These are phyloP conservation scores for Dissophora globulifera DNA, from an alignment of 192 early-diverging fungal species.

Conservation along the genomic window DNA sequence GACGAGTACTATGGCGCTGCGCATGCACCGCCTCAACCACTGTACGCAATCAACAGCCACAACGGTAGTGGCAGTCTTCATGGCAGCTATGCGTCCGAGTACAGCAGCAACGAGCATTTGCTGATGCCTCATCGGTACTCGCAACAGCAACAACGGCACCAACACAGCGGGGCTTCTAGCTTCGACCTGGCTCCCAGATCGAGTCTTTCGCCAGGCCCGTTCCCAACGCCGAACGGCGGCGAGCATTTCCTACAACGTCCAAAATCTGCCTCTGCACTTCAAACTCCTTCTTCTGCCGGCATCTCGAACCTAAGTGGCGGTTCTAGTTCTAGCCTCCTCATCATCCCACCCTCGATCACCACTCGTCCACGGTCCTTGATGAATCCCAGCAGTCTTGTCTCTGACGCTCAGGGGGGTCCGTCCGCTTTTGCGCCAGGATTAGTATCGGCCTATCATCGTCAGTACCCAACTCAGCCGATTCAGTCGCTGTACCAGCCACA, in stretches of 20 bases:
- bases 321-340: neutral
- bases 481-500: too few relatives aligned
- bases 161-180: neutral
- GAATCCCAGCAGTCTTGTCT: slow-evolving; percentile 6
- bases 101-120: slow-evolving; percentile 29
- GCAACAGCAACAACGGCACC: too few relatives aligned
- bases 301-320: too few relatives aligned
- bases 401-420: too few relatives aligned
- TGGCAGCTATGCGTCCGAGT: neutral
- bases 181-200: slow-evolving; percentile 12
- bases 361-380: slow-evolving; percentile 31
- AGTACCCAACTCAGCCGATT: too few relatives aligned
- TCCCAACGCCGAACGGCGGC: neutral
- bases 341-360: slow-evolving; percentile 43
- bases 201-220: slow-evolving; percentile 26
- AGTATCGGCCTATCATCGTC: neutral
- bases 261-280: too few relatives aligned
- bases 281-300: too few relatives aligned
- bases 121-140: too few relatives aligned
- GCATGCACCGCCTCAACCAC: neutral
- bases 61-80: neutral
- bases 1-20: slow-evolving; percentile 15
- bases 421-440: neutral
- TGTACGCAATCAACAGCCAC: neutral
- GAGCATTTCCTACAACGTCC: too few relatives aligned